Percentiles rank a stretch among this genome's conserved stretches.
Evolutionary conservation across 202 grass and related monocot species (phyloP).

Genomic region (Alloteropsis angusta): DNA sequence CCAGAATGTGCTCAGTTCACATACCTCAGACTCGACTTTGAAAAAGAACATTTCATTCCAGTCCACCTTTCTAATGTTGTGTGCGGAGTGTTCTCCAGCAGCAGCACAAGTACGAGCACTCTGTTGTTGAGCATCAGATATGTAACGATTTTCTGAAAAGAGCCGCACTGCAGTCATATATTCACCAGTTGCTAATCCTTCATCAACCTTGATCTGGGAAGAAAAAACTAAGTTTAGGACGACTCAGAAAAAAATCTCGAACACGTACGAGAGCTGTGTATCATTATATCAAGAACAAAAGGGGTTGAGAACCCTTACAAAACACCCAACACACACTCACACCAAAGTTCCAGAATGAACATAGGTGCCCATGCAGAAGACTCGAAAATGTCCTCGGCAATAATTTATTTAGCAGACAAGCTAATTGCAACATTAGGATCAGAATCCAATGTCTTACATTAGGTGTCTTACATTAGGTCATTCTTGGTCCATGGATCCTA

Average conservation of each 20-base stretch:
- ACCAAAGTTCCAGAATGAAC: too few species aligned
- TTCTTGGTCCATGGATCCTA: too few species aligned
- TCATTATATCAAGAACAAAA: too few species aligned
- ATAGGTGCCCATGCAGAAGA: neutral
- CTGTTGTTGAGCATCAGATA: conserved; percentile 62
- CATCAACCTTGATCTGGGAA: conserved; percentile 46
- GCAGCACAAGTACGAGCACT: conserved; percentile 79
- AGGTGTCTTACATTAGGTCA: too few species aligned
- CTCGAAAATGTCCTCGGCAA: neutral
- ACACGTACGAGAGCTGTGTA: too few species aligned
- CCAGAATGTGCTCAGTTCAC: neutral
- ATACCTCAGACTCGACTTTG: conserved; percentile 71
- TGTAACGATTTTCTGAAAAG: conserved; percentile 33
- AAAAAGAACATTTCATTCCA: conserved; percentile 99
- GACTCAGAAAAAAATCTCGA: neutral
- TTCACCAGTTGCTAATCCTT: conserved; percentile 52
- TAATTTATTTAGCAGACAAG: conserved; percentile 16
- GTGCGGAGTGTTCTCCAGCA: conserved; percentile 32
- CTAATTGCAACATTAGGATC: neutral
- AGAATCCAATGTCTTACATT: neutral
- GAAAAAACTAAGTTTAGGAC: conserved; percentile 21
- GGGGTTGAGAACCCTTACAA: too few species aligned
- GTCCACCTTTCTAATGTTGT: conserved; percentile 41
- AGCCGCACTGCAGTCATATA: conserved; percentile 64
- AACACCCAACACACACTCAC: too few species aligned